Percentiles rank a stretch among this genome's conserved stretches.
Evolutionary conservation across 257 asterid genomes (phyloP).

Genomic region (Rhazya stricta): DNA sequence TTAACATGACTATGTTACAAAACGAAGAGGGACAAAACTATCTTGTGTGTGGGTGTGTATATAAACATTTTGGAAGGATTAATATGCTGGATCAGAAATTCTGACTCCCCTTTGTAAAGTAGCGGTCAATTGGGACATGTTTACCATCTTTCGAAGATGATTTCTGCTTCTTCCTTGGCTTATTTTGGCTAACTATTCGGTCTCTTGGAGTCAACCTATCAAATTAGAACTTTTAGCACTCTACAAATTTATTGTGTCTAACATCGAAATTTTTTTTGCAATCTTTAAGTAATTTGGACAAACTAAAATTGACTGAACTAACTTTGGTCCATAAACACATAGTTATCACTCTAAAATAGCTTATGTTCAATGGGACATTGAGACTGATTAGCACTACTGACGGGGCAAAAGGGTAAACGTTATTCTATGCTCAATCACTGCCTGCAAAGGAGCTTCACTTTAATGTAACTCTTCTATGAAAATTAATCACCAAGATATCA

Average conservation of each 20-base stretch:
- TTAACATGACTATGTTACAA: neutral
- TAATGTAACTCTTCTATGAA: neutral
- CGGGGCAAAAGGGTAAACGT: neutral
- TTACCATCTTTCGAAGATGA: slow-evolving; percentile 42
- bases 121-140: slow-evolving; percentile 69
- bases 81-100: slow-evolving; percentile 30
- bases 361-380: neutral
- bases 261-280: too few species aligned
- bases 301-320: neutral
- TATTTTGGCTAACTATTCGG: slow-evolving; percentile 24
- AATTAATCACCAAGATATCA: neutral
- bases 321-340: neutral
- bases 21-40: too few species aligned
- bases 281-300: neutral
- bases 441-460: neutral
- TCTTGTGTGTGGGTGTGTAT: neutral
- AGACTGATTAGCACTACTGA: neutral
- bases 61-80: neutral
- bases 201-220: slow-evolving; percentile 45
- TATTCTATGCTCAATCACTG: neutral
- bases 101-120: slow-evolving; percentile 55
- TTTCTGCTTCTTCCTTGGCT: slow-evolving; percentile 63
- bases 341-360: neutral
- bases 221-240: slow-evolving; percentile 5
- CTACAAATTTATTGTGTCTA: neutral